Evolutionary conservation across 2,329 filamentous ascomycete species (phyloP), one percentile per base, ranked within the genome.

Genomic region (Onygena corvina): DNA sequence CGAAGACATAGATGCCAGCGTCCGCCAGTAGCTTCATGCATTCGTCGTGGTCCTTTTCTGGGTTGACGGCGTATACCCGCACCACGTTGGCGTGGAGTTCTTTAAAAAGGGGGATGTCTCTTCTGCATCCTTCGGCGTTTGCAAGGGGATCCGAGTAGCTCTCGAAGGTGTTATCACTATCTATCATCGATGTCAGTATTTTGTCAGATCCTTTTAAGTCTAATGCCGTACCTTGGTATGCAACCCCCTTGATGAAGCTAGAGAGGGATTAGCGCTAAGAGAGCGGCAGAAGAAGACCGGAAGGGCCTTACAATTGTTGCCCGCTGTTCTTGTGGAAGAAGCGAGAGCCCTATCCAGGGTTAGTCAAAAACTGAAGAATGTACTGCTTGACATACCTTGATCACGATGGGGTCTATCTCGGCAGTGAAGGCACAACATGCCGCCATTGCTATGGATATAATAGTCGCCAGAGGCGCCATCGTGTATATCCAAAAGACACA

Each of bases 1-100:
- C 84, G 60, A 98, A 79, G 61, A 98, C 82, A 68, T 96, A 98
- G 73, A 98, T 96, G 62, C 88, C 90, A 50, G 84, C 85, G 52
- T 84, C 79, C 50, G 83, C 76, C 44, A 98, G 78, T 56, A 86
- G 67, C 57, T 76, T 72, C 89, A 98, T 95, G 74, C 92, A 96
- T 47, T 74, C 76, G 49, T 76, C 74, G 72, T 98, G 92, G 70
- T 93, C 75, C 57, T 75, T 67, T 12, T 74, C 78, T 18, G 90
- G 86, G 71, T 96, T 79, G 60, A 96, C 80, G 60, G 90, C 88
- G 67, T 98, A 98, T 50, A 92, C 89, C 68, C 92, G 90, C 67
- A 98, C 90, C 60, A 82, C 81, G 72, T 98, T 98, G 68, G 88
- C 94, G 55, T 80, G 76, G 53, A 95, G 77, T 66, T 86, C 72